Base-by-base conservation (phyloP, 805 yeast genomes). In the Suhomyces faveliae region DNA sequence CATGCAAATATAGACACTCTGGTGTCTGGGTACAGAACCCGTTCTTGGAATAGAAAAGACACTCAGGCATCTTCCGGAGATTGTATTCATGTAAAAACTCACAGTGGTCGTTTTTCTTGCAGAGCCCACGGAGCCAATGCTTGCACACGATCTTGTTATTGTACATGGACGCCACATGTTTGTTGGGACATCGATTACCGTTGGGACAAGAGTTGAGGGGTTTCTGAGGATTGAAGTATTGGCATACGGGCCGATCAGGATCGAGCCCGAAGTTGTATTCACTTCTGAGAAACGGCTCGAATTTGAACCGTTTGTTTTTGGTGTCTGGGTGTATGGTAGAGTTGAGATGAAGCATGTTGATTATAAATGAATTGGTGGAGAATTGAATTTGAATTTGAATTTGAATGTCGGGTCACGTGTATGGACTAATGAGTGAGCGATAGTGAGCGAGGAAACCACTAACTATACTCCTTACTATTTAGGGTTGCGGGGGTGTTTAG, bases 101-200 rank as follows among this genome's bases (percentile, higher is more conserved):
- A 67, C 99, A 94, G 55, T 88, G 89, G 57, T 90, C 96, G 43
- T 95, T 96, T 73, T 92, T 92, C 70, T 94, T 94, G 69, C 99
- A 94, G 29, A 94, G 78, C 0, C 99, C 99, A 55, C 97, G 80
- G 29, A 94, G 79, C 99, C 99, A 94, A 73, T 94, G 97, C 75
- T 94, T 92, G 66, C 99, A 94, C 4, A 94, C 99, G 46, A 94
- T 89, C 57, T 75, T 75, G 51, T 74, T 74, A 46, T 62, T 66
- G 57, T 66, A 72, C 75, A 71, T 71, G 15, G 74, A 57, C 4
- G 81, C 79, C 27, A 85, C 85, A 68, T 92, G 98, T 61, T 90
- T 87, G 68, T 88, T 84, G 17, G 91, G 91, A 63, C 98, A 92
- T 42, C 77, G 77, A n/a, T 77, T 73, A 6, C 97, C 97, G 50